Evolutionary conservation across 306 rosid genomes (phyloP).

Genomic region (Trifolium subterraneum): DNA sequence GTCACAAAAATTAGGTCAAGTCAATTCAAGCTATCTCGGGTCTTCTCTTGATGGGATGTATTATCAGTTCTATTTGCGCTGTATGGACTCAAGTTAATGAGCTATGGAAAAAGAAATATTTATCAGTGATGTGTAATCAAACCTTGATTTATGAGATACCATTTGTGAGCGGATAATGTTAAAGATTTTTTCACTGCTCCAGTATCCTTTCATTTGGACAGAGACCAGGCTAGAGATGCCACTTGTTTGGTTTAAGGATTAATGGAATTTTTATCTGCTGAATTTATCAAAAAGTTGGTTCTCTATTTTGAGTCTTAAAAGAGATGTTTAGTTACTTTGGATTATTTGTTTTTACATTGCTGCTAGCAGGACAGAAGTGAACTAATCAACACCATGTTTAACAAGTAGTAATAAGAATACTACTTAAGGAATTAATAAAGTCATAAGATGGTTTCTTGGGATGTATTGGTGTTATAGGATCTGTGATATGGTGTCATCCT

Average conservation of each 20-base stretch:
- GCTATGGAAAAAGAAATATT: slow-evolving; percentile 56
- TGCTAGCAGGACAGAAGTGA: slow-evolving; percentile 46
- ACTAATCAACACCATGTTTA: slow-evolving; percentile 44
- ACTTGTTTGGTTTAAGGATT: slow-evolving; percentile 55
- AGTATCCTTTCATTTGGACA: slow-evolving; percentile 55
- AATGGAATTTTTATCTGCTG: slow-evolving; percentile 49
- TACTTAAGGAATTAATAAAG: slow-evolving; percentile 47
- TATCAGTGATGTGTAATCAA: slow-evolving; percentile 60
- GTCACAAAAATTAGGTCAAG: slow-evolving; percentile 36
- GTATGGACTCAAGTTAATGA: slow-evolving; percentile 61
- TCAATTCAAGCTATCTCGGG: slow-evolving; percentile 55
- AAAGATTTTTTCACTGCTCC: slow-evolving; percentile 48
- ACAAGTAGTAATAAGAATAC: slow-evolving; percentile 38
- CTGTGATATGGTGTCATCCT: slow-evolving; percentile 26
- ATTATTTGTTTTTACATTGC: slow-evolving; percentile 42
- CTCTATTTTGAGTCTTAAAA: slow-evolving; percentile 41
- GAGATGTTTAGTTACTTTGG: slow-evolving; percentile 47
- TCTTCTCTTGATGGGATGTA: slow-evolving; percentile 44
- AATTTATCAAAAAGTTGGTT: slow-evolving; percentile 59
- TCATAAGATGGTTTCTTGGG: slow-evolving; percentile 41
- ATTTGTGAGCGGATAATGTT: slow-evolving; percentile 52
- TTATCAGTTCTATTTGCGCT: slow-evolving; percentile 53
- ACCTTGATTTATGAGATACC: slow-evolving; percentile 55
- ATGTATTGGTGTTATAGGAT: slow-evolving; percentile 26
- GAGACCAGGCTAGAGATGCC: slow-evolving; percentile 53